Percentiles rank a stretch among this genome's conserved stretches.
Conservation (phyloP, 345 rosid genomes). For the Populus pruinosa region DNA sequence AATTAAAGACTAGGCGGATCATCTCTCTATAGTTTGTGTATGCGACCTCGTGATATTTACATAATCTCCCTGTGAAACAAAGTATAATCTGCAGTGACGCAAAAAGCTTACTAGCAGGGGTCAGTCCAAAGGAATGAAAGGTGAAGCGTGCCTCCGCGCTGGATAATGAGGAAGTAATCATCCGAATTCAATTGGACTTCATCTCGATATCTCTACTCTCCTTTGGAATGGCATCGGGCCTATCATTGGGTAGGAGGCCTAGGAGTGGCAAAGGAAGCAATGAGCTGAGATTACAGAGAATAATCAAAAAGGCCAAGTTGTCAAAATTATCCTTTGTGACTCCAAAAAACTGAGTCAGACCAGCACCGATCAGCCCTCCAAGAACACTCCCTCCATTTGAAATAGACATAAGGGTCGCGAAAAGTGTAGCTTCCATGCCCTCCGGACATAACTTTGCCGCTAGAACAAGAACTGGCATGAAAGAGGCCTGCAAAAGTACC, state of each 20-base stretch:
- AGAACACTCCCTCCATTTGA: constrained; percentile 88
- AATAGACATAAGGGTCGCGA: constrained; percentile 93
- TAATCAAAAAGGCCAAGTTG: constrained; percentile 56
- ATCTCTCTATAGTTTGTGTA: background rate
- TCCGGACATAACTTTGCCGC: constrained; percentile 92
- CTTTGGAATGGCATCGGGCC: constrained; percentile 31
- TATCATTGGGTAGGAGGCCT: constrained; percentile 65
- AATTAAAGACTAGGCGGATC: background rate
- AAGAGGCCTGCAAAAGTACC: constrained; percentile 63
- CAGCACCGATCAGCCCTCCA: constrained; percentile 89
- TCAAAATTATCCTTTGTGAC: constrained; percentile 75
- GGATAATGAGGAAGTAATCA: background rate
- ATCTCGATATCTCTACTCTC: constrained; percentile 62
- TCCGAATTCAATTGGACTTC: constrained; percentile 56
- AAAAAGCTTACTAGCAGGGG: background rate
- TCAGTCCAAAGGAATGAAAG: background rate
- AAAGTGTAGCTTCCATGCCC: constrained; percentile 98
- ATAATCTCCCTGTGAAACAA: background rate
- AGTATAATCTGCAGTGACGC: background rate
- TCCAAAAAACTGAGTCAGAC: constrained; percentile 74
- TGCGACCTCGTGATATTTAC: constrained; percentile 1
- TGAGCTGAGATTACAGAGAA: constrained; percentile 96
- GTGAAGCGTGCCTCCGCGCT: background rate
- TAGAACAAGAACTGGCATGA: constrained; percentile 93
- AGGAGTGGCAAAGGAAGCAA: constrained; percentile 88